Evolutionary conservation across 345 rosid genomes (phyloP), one percentile per base, ranked within the genome.

Genomic region (Iberis pinnata): DNA sequence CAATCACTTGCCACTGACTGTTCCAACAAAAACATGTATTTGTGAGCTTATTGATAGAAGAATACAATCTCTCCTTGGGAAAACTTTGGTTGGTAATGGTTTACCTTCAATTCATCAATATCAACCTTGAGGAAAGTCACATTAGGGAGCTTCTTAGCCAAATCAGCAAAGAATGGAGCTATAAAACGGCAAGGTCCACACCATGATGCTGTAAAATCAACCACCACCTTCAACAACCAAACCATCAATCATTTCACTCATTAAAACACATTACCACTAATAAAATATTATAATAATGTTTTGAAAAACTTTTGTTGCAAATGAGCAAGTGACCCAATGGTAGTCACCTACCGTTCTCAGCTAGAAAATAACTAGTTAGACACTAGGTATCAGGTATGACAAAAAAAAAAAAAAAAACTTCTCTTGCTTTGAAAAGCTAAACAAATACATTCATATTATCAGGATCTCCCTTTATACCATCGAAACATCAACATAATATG

Each of bases 181-280:
- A 85, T 82, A 52, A 78, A 45, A 25, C 89, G 89, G 63, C 95
- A 80, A 8, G 95, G 89, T 52, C 83, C 87, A 15, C 89, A 82
- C 95, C 88, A 85, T 7, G 95, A 70, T 26, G 95, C 89, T 49
- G 95, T 80, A 72, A 85, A 85, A 74, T 80, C 89, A 43, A 85
- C 79, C 49, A 85, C 89, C 43, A 80, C 78, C 95, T 86, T 69
- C 48, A 24, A 31, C 51, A 50, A 38, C 53, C 47, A 58, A n/a
- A 22, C 33, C 39, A 33, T 40, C 12, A 18, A 16, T 31, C 36
- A 39, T n/a, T n/a, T n/a, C n/a, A n/a, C n/a, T n/a, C n/a, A n/a
- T n/a, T n/a, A n/a, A n/a, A n/a, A n/a, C n/a, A 29, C 36, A 16
- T 26, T 38, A 53, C 45, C 22, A n/a, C n/a, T n/a, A n/a, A n/a